Percentiles rank a stretch among this genome's conserved stretches.
Evolutionary conservation across 2,329 filamentous ascomycete genomes (phyloP).

Genomic region (Trichoderma sp.): DNA sequence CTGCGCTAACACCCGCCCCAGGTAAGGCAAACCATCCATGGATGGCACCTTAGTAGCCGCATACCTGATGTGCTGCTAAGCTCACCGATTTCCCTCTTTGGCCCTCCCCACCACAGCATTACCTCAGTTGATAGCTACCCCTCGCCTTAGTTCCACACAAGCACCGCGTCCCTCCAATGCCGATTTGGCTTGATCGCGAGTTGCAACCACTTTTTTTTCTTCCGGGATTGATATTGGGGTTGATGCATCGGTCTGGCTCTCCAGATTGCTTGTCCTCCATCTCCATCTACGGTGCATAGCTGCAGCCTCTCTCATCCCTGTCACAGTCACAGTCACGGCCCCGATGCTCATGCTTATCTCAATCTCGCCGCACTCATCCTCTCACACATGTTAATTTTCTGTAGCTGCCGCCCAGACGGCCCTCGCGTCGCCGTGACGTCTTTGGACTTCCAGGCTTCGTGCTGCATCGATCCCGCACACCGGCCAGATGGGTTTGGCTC

Average conservation of each 20-base stretch:
- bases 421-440: slow-evolving; percentile 51
- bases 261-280: neutral
- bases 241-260: neutral
- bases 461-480: slow-evolving; percentile 35
- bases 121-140: slow-evolving; percentile 20
- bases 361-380: slow-evolving; percentile 20
- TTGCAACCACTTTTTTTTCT: neutral
- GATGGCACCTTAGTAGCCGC: neutral
- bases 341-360: neutral
- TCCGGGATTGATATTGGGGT: neutral
- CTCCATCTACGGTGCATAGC: neutral
- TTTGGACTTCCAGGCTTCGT: slow-evolving; percentile 46
- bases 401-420: slow-evolving; percentile 52
- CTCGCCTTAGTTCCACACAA: slow-evolving; percentile 36
- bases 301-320: neutral
- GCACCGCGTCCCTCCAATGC: slow-evolving; percentile 36
- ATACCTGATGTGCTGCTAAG: neutral
- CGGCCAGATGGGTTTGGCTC: slow-evolving; percentile 55
- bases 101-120: slow-evolving; percentile 13
- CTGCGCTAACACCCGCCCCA: slow-evolving; percentile 15
- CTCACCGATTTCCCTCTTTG: neutral
- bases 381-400: slow-evolving; percentile 57
- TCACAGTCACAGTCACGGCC: neutral
- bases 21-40: slow-evolving; percentile 5
- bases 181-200: slow-evolving; percentile 21